Conservation (phyloP, 2,329 filamentous ascomycete genomes). For the Apiospora sp. region DNA sequence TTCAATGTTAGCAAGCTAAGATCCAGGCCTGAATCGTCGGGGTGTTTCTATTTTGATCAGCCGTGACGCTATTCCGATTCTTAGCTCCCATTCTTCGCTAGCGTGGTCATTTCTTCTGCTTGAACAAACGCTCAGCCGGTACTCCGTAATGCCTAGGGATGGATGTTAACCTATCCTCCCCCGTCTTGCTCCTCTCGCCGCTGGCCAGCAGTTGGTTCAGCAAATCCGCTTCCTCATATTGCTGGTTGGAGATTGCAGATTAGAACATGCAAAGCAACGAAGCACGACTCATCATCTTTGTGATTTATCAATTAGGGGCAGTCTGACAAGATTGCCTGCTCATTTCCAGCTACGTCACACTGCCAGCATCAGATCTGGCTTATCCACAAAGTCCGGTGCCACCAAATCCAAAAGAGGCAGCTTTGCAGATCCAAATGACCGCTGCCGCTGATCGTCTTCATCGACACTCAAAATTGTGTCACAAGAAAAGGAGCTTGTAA, state of each 20-base stretch:
- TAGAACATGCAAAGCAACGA: background rate
- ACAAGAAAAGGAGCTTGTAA: background rate
- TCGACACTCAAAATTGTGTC: background rate
- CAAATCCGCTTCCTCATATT: background rate
- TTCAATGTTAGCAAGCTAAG: background rate
- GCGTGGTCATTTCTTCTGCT: background rate
- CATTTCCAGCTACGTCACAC: slow-evolving; percentile 19
- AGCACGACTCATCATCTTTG: slow-evolving; percentile 14
- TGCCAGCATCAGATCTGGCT: slow-evolving; percentile 1
- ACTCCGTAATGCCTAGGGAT: background rate
- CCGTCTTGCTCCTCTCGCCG: background rate
- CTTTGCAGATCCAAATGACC: slow-evolving; percentile 10
- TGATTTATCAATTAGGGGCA: background rate
- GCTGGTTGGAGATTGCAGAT: background rate
- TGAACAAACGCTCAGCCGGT: background rate
- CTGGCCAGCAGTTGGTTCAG: background rate
- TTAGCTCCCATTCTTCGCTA: background rate
- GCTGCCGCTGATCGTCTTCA: background rate
- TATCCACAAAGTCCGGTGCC: background rate
- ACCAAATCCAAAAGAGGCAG: background rate
- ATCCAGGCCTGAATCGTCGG: background rate
- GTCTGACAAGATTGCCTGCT: slow-evolving; percentile 6
- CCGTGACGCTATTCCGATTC: background rate
- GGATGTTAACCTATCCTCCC: background rate
- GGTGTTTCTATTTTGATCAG: slow-evolving; percentile 7